Percentiles rank a stretch among this genome's conserved stretches.
These are phyloP conservation scores for Bonia amplexicaulis DNA, from an alignment of 176 grass and related monocot species.

Conservation along the genomic window DNA sequence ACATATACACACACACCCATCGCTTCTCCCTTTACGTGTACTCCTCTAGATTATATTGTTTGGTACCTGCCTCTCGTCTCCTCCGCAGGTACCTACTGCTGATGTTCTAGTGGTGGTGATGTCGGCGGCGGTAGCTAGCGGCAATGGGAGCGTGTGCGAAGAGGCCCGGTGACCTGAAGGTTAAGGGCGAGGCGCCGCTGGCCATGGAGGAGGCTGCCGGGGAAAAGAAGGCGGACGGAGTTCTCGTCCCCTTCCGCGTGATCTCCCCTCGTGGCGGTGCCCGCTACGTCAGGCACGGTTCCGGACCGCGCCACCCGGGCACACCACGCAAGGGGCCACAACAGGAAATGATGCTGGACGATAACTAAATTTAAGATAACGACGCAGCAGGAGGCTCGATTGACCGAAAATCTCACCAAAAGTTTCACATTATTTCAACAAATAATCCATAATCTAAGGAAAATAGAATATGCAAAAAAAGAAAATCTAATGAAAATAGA, in stretches of 20 bases:
- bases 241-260: too few relatives aligned
- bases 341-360: too few relatives aligned
- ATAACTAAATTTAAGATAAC: too few relatives aligned
- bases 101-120: too few relatives aligned
- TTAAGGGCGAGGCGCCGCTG: constrained; percentile 19
- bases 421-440: not conserved
- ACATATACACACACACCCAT: not conserved
- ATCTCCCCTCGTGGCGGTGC: too few relatives aligned
- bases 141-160: constrained; percentile 48
- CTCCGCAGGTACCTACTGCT: not conserved
- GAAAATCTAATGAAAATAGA: not conserved
- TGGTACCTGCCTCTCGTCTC: not conserved
- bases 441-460: not conserved
- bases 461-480: not conserved
- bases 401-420: too few relatives aligned
- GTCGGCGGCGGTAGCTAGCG: not conserved
- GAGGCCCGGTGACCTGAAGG: constrained; percentile 42
- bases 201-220: constrained; percentile 5
- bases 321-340: too few relatives aligned
- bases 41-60: not conserved
- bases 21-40: not conserved
- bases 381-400: too few relatives aligned
- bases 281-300: too few relatives aligned
- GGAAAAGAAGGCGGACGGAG: constrained; percentile 17
- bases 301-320: too few relatives aligned